Evolutionary conservation across 345 rosid genomes (phyloP), one percentile per base, ranked within the genome.

Genomic region (Salix udensis): DNA sequence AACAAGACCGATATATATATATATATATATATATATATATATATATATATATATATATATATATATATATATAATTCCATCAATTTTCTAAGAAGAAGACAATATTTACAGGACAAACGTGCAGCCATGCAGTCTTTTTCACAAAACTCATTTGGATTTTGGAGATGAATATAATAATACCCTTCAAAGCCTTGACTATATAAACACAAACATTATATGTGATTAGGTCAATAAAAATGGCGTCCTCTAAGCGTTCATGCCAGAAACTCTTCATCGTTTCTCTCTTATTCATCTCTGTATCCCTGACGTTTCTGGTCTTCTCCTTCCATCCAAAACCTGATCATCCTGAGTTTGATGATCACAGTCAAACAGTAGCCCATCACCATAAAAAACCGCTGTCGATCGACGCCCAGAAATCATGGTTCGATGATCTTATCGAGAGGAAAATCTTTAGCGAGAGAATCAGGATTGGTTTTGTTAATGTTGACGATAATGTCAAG

Each of bases 401-500:
- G 5, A 71, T 52, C 60, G 67, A 12, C 2, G 16, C 21, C 16
- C 48, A 16, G 68, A 36, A 81, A 88, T 87, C 3, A 44, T 90
- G 92, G 91, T 76, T 86, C 15, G 74, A 82, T 44, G 71, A 80
- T 23, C 75, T 86, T 28, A 21, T 92, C 26, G 73, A 76, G 36
- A 67, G 79, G 37, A 85, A 80, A 52, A 67, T 80, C 39, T 71
- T 68, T 2, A 82, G 76, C 15, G 50, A 70, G 34, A 82, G 46
- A 34, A 82, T 89, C 73, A 87, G 84, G 72, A 82, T 89, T 16
- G 98, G 93, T n/a, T 78, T 88, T 1, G 91, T 94, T 4, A 92
- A 91, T 58, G 42, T 88, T 0, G 78, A 78, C 0, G 76, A 82
- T 1, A 48, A 73, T 7, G 74, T 83, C 1, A 71, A 73, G 14